Evolutionary conservation across 2,329 filamentous ascomycete genomes (phyloP).

Genomic region (Calonectria pseudoturangicola): DNA sequence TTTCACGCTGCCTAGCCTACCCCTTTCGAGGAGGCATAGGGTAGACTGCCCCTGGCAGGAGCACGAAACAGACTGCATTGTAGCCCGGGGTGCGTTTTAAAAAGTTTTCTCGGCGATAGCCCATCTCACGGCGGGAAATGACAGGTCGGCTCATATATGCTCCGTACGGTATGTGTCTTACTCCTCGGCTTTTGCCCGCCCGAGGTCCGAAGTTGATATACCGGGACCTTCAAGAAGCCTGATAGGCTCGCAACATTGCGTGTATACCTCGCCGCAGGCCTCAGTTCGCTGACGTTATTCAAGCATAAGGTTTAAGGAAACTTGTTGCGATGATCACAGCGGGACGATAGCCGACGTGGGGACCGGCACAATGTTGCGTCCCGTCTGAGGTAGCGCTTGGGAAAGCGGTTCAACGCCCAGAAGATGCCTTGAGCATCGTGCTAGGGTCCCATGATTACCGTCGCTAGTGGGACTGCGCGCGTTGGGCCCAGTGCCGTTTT

Average conservation of each 20-base stretch:
- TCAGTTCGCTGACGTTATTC: neutral
- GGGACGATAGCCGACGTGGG: neutral
- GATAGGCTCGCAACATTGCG: slow-evolving; percentile 16
- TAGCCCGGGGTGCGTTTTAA: neutral
- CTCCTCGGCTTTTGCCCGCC: neutral
- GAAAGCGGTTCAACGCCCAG: slow-evolving; percentile 3
- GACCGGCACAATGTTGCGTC: neutral
- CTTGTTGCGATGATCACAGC: slow-evolving; percentile 3
- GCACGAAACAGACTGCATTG: neutral
- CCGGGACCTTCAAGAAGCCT: neutral
- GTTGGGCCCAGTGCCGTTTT: slow-evolving; percentile 3
- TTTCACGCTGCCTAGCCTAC: slow-evolving; percentile 6
- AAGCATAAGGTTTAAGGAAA: neutral
- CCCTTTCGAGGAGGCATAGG: neutral
- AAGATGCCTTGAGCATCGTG: neutral
- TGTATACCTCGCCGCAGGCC: neutral
- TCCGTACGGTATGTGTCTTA: neutral
- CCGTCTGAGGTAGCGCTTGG: neutral
- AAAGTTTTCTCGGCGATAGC: neutral
- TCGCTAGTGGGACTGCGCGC: neutral
- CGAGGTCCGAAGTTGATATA: slow-evolving; percentile 15
- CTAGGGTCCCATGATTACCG: slow-evolving; percentile 17
- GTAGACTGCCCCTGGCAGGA: neutral
- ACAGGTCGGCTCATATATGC: neutral
- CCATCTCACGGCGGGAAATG: neutral